phyloP scores from a whole-genome alignment of 1,284 basidiomycete genomes.

The Sporisorium iseilematis-ciliati region DNA sequence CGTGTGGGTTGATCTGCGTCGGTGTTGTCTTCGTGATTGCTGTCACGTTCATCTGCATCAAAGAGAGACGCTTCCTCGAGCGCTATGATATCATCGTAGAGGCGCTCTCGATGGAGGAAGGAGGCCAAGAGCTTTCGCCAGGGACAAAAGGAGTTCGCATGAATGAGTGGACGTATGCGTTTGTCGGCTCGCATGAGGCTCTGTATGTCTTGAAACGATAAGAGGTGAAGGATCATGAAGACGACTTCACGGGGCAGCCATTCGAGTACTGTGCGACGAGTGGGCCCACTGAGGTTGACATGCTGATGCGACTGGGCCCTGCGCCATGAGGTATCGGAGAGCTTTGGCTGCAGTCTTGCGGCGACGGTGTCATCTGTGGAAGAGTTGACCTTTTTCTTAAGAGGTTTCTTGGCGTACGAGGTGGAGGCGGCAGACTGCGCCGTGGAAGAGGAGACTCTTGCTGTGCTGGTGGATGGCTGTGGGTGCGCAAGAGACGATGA shows the following conservation, averaged over 20 bases:
- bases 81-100: constrained; percentile 43
- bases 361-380: constrained; percentile 43
- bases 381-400: constrained; percentile 33
- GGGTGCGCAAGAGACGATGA: constrained; percentile 20
- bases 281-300: constrained; percentile 33
- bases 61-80: constrained; percentile 37
- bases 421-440: background rate
- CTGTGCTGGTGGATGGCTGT: constrained; percentile 18
- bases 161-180: constrained; percentile 51
- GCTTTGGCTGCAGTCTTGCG: constrained; percentile 42
- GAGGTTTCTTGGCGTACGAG: constrained; percentile 6
- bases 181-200: constrained; percentile 51
- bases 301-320: constrained; percentile 47
- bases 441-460: background rate
- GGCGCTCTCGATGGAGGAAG: constrained; percentile 30
- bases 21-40: constrained; percentile 11
- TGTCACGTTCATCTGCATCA: constrained; percentile 11
- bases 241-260: constrained; percentile 60
- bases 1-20: background rate
- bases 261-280: constrained; percentile 58
- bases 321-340: constrained; percentile 40
- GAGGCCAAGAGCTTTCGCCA: constrained; percentile 56
- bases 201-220: constrained; percentile 52
- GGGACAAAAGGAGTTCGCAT: constrained; percentile 46
- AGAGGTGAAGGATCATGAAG: constrained; percentile 50